Evolutionary conservation across 495 filamentous ascomycete genomes (phyloP), one percentile per base, ranked within the genome.

Genomic region (Podospora pseudocomata): DNA sequence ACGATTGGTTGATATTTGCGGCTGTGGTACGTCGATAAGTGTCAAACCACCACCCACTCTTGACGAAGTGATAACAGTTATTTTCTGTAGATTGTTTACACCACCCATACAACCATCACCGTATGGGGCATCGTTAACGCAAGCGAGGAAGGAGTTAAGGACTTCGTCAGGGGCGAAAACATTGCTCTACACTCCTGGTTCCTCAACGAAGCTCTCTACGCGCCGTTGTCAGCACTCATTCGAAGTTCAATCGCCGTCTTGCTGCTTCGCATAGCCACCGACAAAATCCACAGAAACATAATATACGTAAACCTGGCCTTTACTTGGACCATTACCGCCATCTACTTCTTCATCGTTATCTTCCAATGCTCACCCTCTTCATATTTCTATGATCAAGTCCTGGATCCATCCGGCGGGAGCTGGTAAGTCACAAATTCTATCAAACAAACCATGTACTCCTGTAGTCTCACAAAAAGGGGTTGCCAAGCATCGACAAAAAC

Each of bases 231-330:
- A 15, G 72, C 77, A 28, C 70, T 78, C 18, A 72, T 78, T 30
- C 76, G 81, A 11, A 67, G 79, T 9, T 80, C 80, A 3, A 77
- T 83, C 56, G 77, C 76, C 23, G 68, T 81, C 5, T 80, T 82
- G 63, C 75, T 83, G 15, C 69, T 81, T 9, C 77, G 80, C 6
- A 70, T 83, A 27, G 71, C 72, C 16, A 65, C 77, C 6, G 73
- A 57, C 9, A 73, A 68, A 39, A 15, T 68, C 9, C 79, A 83
- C 32, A 69, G 72, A n/a, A 60, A 62, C 28, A 73, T 81, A 58
- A 78, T 84, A 53, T 78, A 80, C 65, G 68, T 55, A 11, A 71
- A 70, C 20, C 28, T 81, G 6, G 63, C 20, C 2, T 53, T 68
- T 9, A 72, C 74, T 44, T 65, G 73, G 60, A 23, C 65, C 6